Evolutionary conservation across 305 asterid genomes (phyloP).

Genomic region (Withania somnifera): DNA sequence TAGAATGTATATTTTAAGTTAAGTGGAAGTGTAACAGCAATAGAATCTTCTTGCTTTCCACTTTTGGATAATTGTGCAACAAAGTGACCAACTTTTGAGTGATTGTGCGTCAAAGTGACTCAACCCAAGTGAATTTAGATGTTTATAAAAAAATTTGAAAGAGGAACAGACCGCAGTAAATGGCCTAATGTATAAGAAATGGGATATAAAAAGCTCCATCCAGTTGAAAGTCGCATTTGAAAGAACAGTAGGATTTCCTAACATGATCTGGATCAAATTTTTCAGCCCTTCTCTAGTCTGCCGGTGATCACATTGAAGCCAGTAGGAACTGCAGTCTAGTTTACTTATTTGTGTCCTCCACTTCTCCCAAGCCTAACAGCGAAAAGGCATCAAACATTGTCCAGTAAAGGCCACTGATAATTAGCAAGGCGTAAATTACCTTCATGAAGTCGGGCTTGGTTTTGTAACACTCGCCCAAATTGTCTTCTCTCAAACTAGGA

Average conservation of each 20-base stretch:
- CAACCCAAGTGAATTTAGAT: not conserved
- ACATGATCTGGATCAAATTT: slow-evolving; percentile 77
- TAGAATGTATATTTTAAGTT: not conserved
- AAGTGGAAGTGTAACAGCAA: not conserved
- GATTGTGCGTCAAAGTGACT: not conserved
- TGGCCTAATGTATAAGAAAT: slow-evolving; percentile 83
- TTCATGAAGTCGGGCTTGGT: slow-evolving; percentile 89
- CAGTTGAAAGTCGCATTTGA: slow-evolving; percentile 68
- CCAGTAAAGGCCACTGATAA: not conserved
- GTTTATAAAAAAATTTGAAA: not conserved
- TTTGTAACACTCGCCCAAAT: slow-evolving; percentile 59
- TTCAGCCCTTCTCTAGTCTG: slow-evolving; percentile 71
- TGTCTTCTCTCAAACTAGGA: slow-evolving; percentile 40
- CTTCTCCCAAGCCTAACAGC: slow-evolving; percentile 87
- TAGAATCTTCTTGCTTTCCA: not conserved
- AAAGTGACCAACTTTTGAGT: not conserved
- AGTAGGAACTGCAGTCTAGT: slow-evolving; percentile 79
- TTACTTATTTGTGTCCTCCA: slow-evolving; percentile 88
- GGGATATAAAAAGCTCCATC: slow-evolving; percentile 82
- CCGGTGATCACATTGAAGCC: slow-evolving; percentile 86
- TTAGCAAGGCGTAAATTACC: slow-evolving; percentile 29
- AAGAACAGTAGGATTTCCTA: slow-evolving; percentile 66
- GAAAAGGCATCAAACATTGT: slow-evolving; percentile 11
- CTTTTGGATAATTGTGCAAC: not conserved
- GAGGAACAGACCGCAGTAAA: slow-evolving; percentile 56